phyloP scores from a whole-genome alignment of 192 early-diverging fungal genomes.

The Linnemannia hyalina region DNA sequence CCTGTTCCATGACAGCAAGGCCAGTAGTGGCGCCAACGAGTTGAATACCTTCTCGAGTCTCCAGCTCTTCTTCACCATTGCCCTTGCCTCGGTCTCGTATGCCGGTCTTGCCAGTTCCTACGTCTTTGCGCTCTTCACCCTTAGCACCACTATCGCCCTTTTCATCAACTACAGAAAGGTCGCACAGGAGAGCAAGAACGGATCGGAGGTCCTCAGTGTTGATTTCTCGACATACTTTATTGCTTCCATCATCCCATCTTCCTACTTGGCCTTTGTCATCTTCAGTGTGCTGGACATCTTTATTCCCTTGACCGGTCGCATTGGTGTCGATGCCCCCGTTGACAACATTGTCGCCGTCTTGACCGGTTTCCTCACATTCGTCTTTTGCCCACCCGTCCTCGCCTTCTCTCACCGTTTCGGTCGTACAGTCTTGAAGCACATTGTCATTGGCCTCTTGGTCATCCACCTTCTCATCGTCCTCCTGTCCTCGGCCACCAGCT shows the following conservation, averaged over 20 bases:
- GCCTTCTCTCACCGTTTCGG: slow-evolving; percentile 69
- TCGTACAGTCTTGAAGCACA: slow-evolving; percentile 36
- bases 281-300: slow-evolving; percentile 71
- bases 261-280: slow-evolving; percentile 61
- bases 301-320: slow-evolving; percentile 79
- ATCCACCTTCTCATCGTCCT: slow-evolving; percentile 56
- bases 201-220: slow-evolving; percentile 19
- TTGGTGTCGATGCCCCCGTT: slow-evolving; percentile 74
- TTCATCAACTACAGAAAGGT: slow-evolving; percentile 55
- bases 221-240: slow-evolving; percentile 55
- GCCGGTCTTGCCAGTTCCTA: slow-evolving; percentile 63
- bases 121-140: slow-evolving; percentile 60
- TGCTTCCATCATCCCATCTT: slow-evolving; percentile 35
- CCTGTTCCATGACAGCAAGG: slow-evolving; percentile 49
- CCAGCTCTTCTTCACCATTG: slow-evolving; percentile 42
- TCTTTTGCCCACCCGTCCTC: slow-evolving; percentile 62
- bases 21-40: slow-evolving; percentile 49
- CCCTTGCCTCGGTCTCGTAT: slow-evolving; percentile 51
- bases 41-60: slow-evolving; percentile 40
- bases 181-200: slow-evolving; percentile 23
- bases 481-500: slow-evolving; percentile 46
- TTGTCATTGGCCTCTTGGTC: slow-evolving; percentile 47
- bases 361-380: slow-evolving; percentile 64
- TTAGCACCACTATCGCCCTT: slow-evolving; percentile 35
- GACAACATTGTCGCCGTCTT: slow-evolving; percentile 76